A percentile compares a stretch with the other conserved stretches of the same genome.
Conservation (phyloP, 257 asterid species). For the Petunia axillaris region DNA sequence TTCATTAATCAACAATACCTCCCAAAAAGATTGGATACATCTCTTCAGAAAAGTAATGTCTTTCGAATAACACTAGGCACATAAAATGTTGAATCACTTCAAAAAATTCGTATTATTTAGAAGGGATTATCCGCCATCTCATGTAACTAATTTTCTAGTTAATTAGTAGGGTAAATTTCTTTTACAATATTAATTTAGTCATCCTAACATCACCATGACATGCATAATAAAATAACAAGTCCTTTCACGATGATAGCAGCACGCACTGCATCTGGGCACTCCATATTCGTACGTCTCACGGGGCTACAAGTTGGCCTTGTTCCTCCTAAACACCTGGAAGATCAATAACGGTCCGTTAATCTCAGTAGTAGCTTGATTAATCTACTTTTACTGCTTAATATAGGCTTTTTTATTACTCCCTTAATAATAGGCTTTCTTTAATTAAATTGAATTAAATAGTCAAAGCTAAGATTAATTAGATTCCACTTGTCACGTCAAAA, state of each 20-base stretch:
- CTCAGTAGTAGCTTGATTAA: background rate
- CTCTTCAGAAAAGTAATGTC: too few relatives aligned
- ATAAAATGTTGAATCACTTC: too few relatives aligned
- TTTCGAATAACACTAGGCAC: too few relatives aligned
- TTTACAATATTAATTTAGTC: background rate
- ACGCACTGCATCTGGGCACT: background rate
- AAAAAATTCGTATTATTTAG: too few relatives aligned
- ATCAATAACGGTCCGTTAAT: background rate
- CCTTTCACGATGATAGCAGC: background rate
- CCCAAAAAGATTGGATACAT: too few relatives aligned
- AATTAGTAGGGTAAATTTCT: background rate
- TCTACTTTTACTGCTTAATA: background rate
- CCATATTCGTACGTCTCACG: background rate
- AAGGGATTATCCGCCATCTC: too few relatives aligned
- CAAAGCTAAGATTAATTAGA: background rate
- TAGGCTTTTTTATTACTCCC: too few relatives aligned
- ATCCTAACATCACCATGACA: slow-evolving; percentile 38
- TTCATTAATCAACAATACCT: too few relatives aligned
- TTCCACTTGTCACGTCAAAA: background rate
- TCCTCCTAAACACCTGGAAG: background rate
- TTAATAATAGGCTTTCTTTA: background rate
- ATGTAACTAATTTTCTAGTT: background rate
- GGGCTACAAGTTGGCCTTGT: background rate
- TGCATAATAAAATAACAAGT: background rate
- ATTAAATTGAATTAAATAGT: background rate